Base-by-base conservation (phyloP, 345 rosid genomes). In the Passiflora organensis region DNA sequence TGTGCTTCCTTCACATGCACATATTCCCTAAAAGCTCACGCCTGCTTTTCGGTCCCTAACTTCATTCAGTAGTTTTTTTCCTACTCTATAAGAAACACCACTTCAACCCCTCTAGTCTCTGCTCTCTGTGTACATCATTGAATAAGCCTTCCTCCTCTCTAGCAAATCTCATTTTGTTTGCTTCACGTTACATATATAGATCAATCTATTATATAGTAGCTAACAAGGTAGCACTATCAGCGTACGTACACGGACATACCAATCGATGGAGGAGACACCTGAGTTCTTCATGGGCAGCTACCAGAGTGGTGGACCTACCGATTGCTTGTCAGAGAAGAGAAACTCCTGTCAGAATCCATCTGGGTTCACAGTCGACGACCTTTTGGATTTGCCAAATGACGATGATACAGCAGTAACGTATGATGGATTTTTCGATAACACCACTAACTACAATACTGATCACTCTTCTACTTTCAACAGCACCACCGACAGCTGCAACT, bases 341-440 rank as follows among this genome's bases (percentile, higher is more conserved):
- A 32, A 54, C 32, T 19, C 57, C 1, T 76, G 75, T 22, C 76
- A 56, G 43, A 77, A 80, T 42, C 32, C 54, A 2, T 1, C 84
- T 80, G 28, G 69, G 39, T 85, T 82, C 71, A 69, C 68, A 19
- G 73, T 85, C 13, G 88, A 85, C 47, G 93, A 85, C 66, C 88
- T 85, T 49, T 75, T 85, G 10, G 80, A 82, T 60, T 85, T 85
- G 56, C 77, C 93, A 11, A 82, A 80, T 59, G 88, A 78, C 0
- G 87, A 60, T 18, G 67, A 85, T 37, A 67, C 63, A 18, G 32
- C 63, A 18, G 32, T 65, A 13, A 53, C 53, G 71, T 24, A 53
- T 38, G 76, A 49, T 13, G 58, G 68, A 52, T 72, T 76, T 51
- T 61, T 82, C 23, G 84, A 74, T 20, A 74, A 62, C 57, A 67